Base-by-base conservation (phyloP, 805 yeast species). In the Jamesozyma lodderae region DNA sequence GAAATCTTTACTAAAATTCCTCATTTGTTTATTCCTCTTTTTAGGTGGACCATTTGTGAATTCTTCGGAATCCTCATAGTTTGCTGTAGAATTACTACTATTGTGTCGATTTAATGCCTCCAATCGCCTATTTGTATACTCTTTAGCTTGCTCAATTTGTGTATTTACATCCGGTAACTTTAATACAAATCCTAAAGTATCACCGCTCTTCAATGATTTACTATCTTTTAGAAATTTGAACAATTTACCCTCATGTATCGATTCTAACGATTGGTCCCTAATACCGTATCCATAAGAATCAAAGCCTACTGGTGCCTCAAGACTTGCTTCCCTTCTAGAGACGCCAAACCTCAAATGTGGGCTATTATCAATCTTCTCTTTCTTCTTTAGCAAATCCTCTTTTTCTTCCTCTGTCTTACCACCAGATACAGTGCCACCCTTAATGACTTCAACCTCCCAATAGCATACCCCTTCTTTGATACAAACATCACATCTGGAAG, bases 251-350 rank as follows among this genome's bases (percentile, higher is more conserved):
- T 54, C 57, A 46, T 92, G 94, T 18, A 92, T 69, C 21, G 73
- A 74, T 47, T 83, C 82, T 2, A 94, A 88, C 6, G 71, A 68
- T 26, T 72, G 70, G 60, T 90, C 96, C 42, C 96, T 69, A 2
- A 92, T 53, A 2, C 95, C 96, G 59, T 92, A 90, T 0, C 96
- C 90, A 62, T 87, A 92, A 0, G 87, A 90, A 59, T 92, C 97
- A 51, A 75, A 85, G 3, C 99, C 99, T 5, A 88, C 92, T 0
- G 99, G 97, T 0, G 94, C 95, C 48, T 90, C 96, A 31, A 88
- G 60, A 35, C 86, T 75, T 2, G 95, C 92, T 53, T 90, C 97
- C 44, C 86, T 70, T 37, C 97, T 66, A 0, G 81, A 81, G 26
- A 90, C 54, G 0, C 99, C 99, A 21, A 88, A 54, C 21, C 98